Evolutionary conservation across 2,329 filamentous ascomycete species (phyloP).

Genomic region (Elsinoe ampelina): DNA sequence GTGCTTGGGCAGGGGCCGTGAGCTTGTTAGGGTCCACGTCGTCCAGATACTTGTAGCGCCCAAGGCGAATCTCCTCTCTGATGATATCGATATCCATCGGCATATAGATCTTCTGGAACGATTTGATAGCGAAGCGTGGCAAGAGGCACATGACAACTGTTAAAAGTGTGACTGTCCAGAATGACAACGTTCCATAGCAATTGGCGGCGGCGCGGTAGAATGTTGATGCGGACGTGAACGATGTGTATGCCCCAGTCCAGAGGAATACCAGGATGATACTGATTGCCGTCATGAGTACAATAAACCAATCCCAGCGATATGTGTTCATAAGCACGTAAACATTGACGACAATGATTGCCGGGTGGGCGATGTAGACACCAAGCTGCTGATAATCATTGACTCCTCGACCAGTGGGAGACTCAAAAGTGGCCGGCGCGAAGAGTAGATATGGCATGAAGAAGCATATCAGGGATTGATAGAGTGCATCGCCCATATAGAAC

Average conservation of each 20-base stretch:
- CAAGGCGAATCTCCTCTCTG: slow-evolving; percentile 78
- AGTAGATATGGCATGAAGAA: slow-evolving; percentile 89
- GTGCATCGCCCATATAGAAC: slow-evolving; percentile 84
- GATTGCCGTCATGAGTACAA: slow-evolving; percentile 68
- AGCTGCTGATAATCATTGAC: slow-evolving; percentile 74
- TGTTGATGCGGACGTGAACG: slow-evolving; percentile 46
- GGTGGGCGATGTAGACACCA: slow-evolving; percentile 77
- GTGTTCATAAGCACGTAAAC: slow-evolving; percentile 91
- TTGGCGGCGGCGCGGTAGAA: slow-evolving; percentile 73
- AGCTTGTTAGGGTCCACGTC: slow-evolving; percentile 36
- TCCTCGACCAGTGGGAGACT: slow-evolving; percentile 62
- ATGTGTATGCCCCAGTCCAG: slow-evolving; percentile 86
- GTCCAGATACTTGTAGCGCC: slow-evolving; percentile 69
- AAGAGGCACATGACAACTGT: slow-evolving; percentile 75
- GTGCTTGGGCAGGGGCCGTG: slow-evolving; percentile 35
- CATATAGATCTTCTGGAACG: slow-evolving; percentile 85
- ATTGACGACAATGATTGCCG: slow-evolving; percentile 82
- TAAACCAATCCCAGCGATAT: slow-evolving; percentile 97
- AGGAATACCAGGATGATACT: slow-evolving; percentile 85
- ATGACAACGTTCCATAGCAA: slow-evolving; percentile 70
- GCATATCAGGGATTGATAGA: slow-evolving; percentile 88
- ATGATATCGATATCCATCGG: slow-evolving; percentile 91
- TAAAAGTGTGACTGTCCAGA: slow-evolving; percentile 77
- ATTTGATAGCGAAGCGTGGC: slow-evolving; percentile 78
- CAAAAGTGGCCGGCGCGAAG: slow-evolving; percentile 59